Evolutionary conservation across 2,329 filamentous ascomycete species (phyloP).

Genomic region (Colletotrichum musae): DNA sequence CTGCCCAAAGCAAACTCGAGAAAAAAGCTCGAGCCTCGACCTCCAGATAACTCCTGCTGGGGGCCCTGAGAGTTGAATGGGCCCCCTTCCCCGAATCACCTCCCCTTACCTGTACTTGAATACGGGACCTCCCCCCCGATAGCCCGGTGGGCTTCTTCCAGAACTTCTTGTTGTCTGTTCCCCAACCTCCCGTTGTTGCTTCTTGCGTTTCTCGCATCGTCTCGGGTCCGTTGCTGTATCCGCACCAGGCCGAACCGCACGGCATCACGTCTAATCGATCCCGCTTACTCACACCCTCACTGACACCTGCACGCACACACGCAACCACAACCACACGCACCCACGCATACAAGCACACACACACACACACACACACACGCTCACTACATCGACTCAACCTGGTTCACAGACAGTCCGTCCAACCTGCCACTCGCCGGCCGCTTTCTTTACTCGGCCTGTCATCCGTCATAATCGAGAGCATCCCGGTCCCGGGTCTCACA

Average conservation of each 20-base stretch:
- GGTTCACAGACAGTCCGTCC: constrained; percentile 3
- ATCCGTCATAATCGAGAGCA: constrained; percentile 31
- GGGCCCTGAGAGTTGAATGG: neutral
- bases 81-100: constrained; percentile 9
- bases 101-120: constrained; percentile 33
- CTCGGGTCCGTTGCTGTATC: constrained; percentile 17
- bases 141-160: constrained; percentile 5
- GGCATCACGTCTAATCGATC: constrained; percentile 3
- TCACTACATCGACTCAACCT: neutral
- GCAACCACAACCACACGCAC: neutral
- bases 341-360: constrained; percentile 1
- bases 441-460: constrained; percentile 28
- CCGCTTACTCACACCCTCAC: neutral
- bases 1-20: constrained; percentile 26
- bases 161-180: constrained; percentile 29
- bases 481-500: constrained; percentile 26
- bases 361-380: constrained; percentile 7
- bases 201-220: constrained; percentile 32
- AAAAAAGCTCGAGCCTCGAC: constrained; percentile 29
- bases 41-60: constrained; percentile 6
- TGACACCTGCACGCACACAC: constrained; percentile 4
- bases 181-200: constrained; percentile 33
- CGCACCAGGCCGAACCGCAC: constrained; percentile 16
- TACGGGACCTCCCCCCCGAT: constrained; percentile 22
- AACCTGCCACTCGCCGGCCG: constrained; percentile 5